Evolutionary conservation across 2,329 filamentous ascomycete genomes (phyloP).

Genomic region (Aspergillus udagawae): DNA sequence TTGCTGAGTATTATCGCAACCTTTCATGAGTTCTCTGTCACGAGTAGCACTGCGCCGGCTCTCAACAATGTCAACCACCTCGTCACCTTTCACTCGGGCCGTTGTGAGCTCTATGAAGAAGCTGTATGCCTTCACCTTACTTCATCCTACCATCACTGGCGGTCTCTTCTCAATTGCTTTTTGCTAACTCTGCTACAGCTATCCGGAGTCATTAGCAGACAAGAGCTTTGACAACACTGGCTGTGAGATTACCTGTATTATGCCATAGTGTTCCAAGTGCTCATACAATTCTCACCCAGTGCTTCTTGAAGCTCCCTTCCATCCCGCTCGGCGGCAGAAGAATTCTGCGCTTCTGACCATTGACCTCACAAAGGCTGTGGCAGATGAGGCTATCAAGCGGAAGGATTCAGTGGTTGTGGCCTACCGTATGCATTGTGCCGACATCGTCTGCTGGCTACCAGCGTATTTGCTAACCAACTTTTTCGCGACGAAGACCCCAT

Average conservation of each 20-base stretch:
- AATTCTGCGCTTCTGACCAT: constrained; percentile 78
- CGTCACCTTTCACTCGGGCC: constrained; percentile 60
- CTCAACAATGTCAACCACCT: constrained; percentile 34
- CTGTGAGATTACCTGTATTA: constrained; percentile 38
- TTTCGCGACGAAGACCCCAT: constrained; percentile 68
- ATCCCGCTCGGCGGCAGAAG: constrained; percentile 52
- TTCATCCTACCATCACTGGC: constrained; percentile 5
- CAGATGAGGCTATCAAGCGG: constrained; percentile 78
- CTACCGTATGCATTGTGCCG: constrained; percentile 62
- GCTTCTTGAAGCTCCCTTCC: constrained; percentile 65
- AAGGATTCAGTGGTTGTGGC: constrained; percentile 76
- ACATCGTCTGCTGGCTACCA: not conserved
- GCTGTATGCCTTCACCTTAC: constrained; percentile 55
- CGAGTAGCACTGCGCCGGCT: constrained; percentile 17
- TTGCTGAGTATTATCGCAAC: constrained; percentile 2
- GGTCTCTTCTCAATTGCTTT: constrained; percentile 4
- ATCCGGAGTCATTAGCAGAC: constrained; percentile 85
- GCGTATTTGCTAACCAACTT: not conserved
- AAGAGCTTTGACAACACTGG: constrained; percentile 96
- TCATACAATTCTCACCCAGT: constrained; percentile 42
- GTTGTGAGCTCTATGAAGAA: constrained; percentile 76
- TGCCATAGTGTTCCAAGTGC: not conserved
- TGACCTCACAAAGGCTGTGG: constrained; percentile 84
- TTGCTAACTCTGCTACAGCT: constrained; percentile 50
- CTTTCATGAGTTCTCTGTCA: constrained; percentile 23